These are phyloP conservation scores for Alternaria rosae DNA, from an alignment of 2,329 filamentous ascomycete genomes.

Conservation along the genomic window DNA sequence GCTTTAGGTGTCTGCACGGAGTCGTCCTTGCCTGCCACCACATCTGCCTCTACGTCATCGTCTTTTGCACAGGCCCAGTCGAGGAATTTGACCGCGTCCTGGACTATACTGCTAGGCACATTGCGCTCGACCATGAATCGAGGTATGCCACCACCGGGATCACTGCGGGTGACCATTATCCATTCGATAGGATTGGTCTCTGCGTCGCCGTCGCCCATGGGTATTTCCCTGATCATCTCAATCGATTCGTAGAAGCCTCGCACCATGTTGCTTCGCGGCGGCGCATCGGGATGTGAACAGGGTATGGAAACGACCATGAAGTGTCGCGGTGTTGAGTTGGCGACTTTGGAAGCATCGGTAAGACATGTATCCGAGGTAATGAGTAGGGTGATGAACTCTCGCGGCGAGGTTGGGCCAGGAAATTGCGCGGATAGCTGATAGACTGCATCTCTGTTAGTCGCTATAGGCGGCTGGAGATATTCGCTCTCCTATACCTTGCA, in stretches of 20 bases:
- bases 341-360: slow-evolving; percentile 54
- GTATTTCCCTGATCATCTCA: slow-evolving; percentile 87
- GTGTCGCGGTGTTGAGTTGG: slow-evolving; percentile 64
- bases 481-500: slow-evolving; percentile 62
- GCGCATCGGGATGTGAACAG: slow-evolving; percentile 76
- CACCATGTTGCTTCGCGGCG: slow-evolving; percentile 75
- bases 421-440: slow-evolving; percentile 90
- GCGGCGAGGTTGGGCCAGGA: slow-evolving; percentile 82
- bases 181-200: slow-evolving; percentile 78
- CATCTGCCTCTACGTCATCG: slow-evolving; percentile 36
- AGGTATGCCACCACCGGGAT: slow-evolving; percentile 87
- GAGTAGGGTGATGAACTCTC: slow-evolving; percentile 86
- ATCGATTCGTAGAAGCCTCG: slow-evolving; percentile 90
- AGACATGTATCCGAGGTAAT: slow-evolving; percentile 68
- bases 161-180: slow-evolving; percentile 91
- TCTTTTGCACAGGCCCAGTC: slow-evolving; percentile 73
- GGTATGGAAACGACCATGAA: slow-evolving; percentile 91
- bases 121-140: slow-evolving; percentile 91
- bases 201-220: slow-evolving; percentile 57
- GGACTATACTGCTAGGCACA: slow-evolving; percentile 80
- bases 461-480: not conserved
- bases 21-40: slow-evolving; percentile 34
- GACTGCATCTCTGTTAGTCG: slow-evolving; percentile 58
- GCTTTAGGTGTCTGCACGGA: slow-evolving; percentile 14
- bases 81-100: slow-evolving; percentile 81